Base-by-base conservation (phyloP, 768 basidiomycete species). In the Kwoniella mangroviensis region DNA sequence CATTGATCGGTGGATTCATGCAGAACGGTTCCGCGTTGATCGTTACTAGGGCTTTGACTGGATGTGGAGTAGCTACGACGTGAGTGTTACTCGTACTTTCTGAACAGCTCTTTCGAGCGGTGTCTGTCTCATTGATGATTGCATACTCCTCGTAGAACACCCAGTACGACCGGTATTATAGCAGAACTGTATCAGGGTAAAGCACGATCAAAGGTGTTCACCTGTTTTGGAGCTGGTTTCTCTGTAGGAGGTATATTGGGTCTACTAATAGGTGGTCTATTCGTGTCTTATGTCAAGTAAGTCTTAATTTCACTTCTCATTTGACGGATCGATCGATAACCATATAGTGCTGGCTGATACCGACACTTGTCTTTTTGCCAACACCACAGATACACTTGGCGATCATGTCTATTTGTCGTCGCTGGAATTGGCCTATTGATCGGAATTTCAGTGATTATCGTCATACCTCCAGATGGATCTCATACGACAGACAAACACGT, bases 221-320 rank as follows among this genome's bases (percentile, higher is more conserved):
- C 94, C 0, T 89, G 90, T 0, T 95, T 94, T 73, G 86, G 90
- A 0, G 92, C 92, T 0, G 94, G 94, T 28, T 92, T 91, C 0
- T 93, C 94, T 0, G 77, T 94, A 5, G 94, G 94, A 0, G 90
- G 87, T 0, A 90, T 88, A 0, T 83, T 93, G 15, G 93, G 94
- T 1, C 85, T 86, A 40, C 83, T 89, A 0, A 68, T 92, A 0
- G 92, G 93, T 19, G 92, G 91, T n/a, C 83, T 90, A 1, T 82
- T 92, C 21, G 91, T 89, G 0, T 87, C 92, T 74, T 84, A 86
- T 9, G 83, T 83, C 58, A 28, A 60, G 85, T 86, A 67, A 64
- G 84, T 79, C 26, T 24, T 15, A 28, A 5, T 52, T 17, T 13
- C 59, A 22, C 41, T 24, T 9, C 4, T 65, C 34, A 34, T 34